Conservation (phyloP, 202 grass and related monocot genomes). For the Setaria viridis region DNA sequence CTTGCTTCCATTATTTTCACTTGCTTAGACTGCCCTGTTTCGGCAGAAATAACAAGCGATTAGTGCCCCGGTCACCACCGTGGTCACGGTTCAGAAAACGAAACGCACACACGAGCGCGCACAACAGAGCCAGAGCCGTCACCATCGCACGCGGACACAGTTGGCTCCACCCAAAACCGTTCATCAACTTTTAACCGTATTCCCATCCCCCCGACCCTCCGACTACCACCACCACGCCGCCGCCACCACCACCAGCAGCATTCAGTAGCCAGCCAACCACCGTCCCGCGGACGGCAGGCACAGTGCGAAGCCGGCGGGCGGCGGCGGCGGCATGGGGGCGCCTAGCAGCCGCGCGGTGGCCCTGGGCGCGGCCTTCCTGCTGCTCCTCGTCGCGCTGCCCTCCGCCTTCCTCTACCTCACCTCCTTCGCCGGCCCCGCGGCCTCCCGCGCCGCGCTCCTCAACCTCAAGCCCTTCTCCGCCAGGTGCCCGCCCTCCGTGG, state of each 20-base stretch:
- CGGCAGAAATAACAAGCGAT: too few species aligned
- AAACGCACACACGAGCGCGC: neutral
- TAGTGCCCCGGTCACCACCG: neutral
- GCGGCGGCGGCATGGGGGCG: constrained; percentile 38
- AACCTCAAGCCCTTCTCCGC: constrained; percentile 60
- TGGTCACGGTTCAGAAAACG: neutral
- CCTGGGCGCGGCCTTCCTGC: constrained; percentile 43
- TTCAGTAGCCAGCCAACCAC: neutral
- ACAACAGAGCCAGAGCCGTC: neutral
- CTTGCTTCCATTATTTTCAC: too few species aligned
- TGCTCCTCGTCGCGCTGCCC: constrained; percentile 67
- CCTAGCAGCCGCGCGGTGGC: constrained; percentile 53
- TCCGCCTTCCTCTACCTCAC: constrained; percentile 75
- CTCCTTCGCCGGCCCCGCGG: constrained; percentile 24
- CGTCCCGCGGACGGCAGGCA: neutral
- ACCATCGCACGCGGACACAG: neutral
- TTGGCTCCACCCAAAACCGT: neutral
- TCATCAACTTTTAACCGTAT: neutral
- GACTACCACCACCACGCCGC: neutral
- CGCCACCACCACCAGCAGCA: neutral
- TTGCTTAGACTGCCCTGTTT: too few species aligned
- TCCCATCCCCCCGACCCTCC: neutral
- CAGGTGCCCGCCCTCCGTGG: constrained; percentile 30
- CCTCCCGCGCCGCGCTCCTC: constrained; percentile 57
- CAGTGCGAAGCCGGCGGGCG: neutral